A percentile compares a stretch with the other conserved stretches of the same genome.
Evolutionary conservation across 2,329 filamentous ascomycete genomes (phyloP).

Genomic region (Diaporthe humulicola): DNA sequence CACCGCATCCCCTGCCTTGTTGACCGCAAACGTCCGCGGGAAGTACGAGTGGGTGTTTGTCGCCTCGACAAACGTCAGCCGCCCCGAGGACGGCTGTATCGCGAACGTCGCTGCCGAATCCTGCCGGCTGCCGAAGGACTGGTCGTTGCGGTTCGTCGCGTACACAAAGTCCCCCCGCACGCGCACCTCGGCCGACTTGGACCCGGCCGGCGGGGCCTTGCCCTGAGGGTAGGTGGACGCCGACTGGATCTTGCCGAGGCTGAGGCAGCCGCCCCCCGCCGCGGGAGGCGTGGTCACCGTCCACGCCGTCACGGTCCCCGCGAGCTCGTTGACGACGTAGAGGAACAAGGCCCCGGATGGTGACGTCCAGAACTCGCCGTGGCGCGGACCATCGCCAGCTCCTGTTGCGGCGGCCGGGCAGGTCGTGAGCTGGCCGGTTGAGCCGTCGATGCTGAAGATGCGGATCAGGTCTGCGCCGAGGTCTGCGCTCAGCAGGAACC

Average conservation of each 20-base stretch:
- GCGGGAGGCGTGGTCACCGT: constrained; percentile 57
- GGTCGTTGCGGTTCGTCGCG: constrained; percentile 73
- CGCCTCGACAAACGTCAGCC: constrained; percentile 64
- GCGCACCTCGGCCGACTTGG: constrained; percentile 61
- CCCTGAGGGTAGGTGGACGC: constrained; percentile 61
- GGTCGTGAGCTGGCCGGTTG: constrained; percentile 58
- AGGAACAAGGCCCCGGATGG: constrained; percentile 48
- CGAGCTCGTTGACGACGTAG: constrained; percentile 62
- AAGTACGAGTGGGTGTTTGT: constrained; percentile 70
- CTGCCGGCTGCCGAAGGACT: constrained; percentile 65
- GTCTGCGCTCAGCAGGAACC: constrained; percentile 64
- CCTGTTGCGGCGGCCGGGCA: constrained; percentile 57
- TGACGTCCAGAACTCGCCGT: constrained; percentile 64
- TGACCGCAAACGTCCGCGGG: constrained; percentile 74
- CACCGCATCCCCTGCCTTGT: constrained; percentile 69
- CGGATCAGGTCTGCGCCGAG: constrained; percentile 68
- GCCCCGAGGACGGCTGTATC: constrained; percentile 60
- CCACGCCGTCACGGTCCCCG: constrained; percentile 64
- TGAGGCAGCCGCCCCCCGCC: constrained; percentile 55
- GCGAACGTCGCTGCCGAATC: constrained; percentile 69
- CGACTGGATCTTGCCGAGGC: constrained; percentile 59
- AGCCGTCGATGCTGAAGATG: constrained; percentile 63
- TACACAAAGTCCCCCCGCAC: constrained; percentile 68
- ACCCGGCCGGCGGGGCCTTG: neutral
- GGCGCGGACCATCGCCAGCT: constrained; percentile 65